Evolutionary conservation across 805 yeast genomes (phyloP).

Genomic region (Kluyveromyces nonfermentans): DNA sequence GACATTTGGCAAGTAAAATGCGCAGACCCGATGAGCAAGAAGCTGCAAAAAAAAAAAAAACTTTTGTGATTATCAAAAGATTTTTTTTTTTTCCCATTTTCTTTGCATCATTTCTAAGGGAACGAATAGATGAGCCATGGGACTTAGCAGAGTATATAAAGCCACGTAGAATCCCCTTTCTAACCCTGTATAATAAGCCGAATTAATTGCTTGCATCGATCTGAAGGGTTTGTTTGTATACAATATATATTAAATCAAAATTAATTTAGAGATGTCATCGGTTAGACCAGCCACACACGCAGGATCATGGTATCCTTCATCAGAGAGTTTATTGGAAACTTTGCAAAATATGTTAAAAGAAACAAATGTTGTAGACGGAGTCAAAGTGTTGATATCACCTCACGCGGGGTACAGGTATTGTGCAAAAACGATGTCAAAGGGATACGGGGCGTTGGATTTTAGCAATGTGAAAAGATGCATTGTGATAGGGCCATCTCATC

Average conservation of each 20-base stretch:
- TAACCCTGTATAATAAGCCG: background rate
- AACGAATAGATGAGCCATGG: too few species aligned
- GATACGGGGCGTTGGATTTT: conserved; percentile 65
- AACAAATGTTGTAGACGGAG: conserved; percentile 24
- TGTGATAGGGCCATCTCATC: conserved; percentile 89
- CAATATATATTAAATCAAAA: too few species aligned
- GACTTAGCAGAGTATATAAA: background rate
- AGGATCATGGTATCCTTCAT: conserved; percentile 77
- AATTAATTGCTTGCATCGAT: background rate
- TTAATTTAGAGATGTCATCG: conserved; percentile 7
- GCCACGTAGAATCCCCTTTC: background rate
- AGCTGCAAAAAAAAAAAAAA: too few species aligned
- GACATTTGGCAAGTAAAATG: background rate
- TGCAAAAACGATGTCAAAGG: conserved; percentile 66
- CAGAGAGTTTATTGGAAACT: conserved; percentile 32
- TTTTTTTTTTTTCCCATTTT: background rate
- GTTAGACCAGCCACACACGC: conserved; percentile 73
- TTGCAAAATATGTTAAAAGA: conserved; percentile 36
- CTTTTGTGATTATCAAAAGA: too few species aligned
- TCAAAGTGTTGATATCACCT: conserved; percentile 33
- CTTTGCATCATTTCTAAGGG: background rate
- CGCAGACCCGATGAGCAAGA: too few species aligned
- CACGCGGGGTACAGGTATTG: conserved; percentile 92
- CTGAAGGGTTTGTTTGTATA: too few species aligned
- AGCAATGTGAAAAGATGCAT: conserved; percentile 48